A percentile compares a stretch with the other conserved stretches of the same genome.
phyloP scores from a whole-genome alignment of 2,329 filamentous ascomycete species.

The Talaromyces sp. region DNA sequence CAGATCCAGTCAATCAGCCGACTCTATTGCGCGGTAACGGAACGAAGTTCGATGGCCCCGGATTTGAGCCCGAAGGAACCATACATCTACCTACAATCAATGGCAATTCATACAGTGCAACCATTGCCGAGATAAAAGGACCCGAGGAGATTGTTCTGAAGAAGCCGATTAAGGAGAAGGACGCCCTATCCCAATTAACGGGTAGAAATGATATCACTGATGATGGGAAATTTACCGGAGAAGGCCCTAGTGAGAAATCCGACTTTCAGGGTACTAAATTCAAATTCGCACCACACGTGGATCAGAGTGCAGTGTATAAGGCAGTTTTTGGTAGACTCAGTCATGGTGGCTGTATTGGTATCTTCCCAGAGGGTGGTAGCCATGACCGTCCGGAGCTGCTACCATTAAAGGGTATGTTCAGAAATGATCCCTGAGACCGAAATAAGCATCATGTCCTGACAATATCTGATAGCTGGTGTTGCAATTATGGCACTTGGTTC shows the following conservation, averaged over 20 bases:
- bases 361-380: constrained; percentile 95
- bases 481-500: constrained; percentile 97
- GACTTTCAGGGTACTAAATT: constrained; percentile 75
- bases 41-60: constrained; percentile 72
- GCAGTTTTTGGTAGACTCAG: constrained; percentile 83
- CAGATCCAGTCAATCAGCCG: constrained; percentile 81
- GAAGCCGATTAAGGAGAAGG: constrained; percentile 75
- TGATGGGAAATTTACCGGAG: constrained; percentile 59
- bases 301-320: constrained; percentile 90
- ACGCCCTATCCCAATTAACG: constrained; percentile 76
- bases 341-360: constrained; percentile 83
- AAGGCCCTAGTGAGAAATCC: constrained; percentile 52
- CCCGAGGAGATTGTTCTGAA: constrained; percentile 81
- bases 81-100: constrained; percentile 83
- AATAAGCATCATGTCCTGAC: neutral
- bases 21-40: constrained; percentile 74
- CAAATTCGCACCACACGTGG: constrained; percentile 87
- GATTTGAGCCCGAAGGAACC: constrained; percentile 75
- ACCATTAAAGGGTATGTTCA: constrained; percentile 67
- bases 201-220: constrained; percentile 70
- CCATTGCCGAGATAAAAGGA: constrained; percentile 76
- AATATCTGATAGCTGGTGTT: constrained; percentile 65
- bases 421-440: neutral
- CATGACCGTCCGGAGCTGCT: constrained; percentile 90
- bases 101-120: constrained; percentile 73